Percentiles rank a stretch among this genome's conserved stretches.
These are phyloP conservation scores for Whalleya microplaca DNA, from an alignment of 2,329 filamentous ascomycete genomes.

Conservation along the genomic window DNA sequence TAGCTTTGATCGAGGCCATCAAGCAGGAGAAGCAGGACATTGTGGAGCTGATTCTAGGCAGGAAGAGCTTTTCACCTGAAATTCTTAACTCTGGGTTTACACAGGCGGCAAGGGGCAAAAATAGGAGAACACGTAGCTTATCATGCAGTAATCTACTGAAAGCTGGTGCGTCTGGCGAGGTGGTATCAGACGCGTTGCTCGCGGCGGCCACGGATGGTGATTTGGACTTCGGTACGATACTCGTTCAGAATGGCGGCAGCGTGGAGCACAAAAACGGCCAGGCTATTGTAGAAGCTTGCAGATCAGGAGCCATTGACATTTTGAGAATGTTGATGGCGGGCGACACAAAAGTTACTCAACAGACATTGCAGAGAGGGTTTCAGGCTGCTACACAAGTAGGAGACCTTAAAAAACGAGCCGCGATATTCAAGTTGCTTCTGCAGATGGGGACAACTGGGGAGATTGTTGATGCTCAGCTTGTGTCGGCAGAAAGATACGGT, in stretches of 20 bases:
- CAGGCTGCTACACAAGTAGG: slow-evolving; percentile 58
- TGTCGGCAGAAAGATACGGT: slow-evolving; percentile 56
- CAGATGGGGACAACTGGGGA: slow-evolving; percentile 54
- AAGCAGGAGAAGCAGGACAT: slow-evolving; percentile 50
- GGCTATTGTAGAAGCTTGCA: slow-evolving; percentile 58
- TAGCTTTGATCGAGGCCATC: slow-evolving; percentile 51
- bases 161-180: slow-evolving; percentile 48
- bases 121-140: slow-evolving; percentile 44
- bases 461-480: slow-evolving; percentile 55
- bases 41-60: slow-evolving; percentile 49
- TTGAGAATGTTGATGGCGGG: slow-evolving; percentile 54
- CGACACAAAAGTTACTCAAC: slow-evolving; percentile 42
- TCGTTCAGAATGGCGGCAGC: slow-evolving; percentile 56
- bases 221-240: slow-evolving; percentile 51
- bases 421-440: slow-evolving; percentile 56
- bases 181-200: slow-evolving; percentile 54
- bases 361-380: slow-evolving; percentile 54
- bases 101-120: slow-evolving; percentile 47
- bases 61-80: slow-evolving; percentile 42
- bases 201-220: slow-evolving; percentile 58
- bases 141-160: slow-evolving; percentile 52
- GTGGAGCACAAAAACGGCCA: slow-evolving; percentile 56
- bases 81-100: slow-evolving; percentile 48
- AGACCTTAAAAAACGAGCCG: slow-evolving; percentile 52
- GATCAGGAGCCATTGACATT: slow-evolving; percentile 53